Percentiles rank a stretch among this genome's conserved stretches.
Conservation (phyloP, 345 rosid genomes). For the Linum trigynum region DNA sequence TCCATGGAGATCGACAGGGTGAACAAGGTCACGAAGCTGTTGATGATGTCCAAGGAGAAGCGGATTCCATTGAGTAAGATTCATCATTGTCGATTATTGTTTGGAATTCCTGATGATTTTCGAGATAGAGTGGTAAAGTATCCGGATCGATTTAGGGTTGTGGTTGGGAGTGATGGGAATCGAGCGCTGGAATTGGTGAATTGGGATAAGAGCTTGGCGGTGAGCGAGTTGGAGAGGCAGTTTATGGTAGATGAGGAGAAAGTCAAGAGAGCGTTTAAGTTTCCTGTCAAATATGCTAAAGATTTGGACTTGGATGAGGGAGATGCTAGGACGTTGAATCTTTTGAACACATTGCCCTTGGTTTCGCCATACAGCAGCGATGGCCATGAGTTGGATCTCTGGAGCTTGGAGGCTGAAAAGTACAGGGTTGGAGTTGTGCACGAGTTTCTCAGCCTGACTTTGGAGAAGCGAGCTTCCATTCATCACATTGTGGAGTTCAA, state of each 20-base stretch:
- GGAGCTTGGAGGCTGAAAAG: no score
- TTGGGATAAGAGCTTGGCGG: no score
- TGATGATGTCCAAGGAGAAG: slow-evolving; percentile 61
- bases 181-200: no score
- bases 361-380: no score
- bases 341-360: no score
- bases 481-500: slow-evolving; percentile 88
- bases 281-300: slow-evolving; percentile 58
- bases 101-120: slow-evolving; percentile 90
- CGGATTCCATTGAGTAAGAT: slow-evolving; percentile 32
- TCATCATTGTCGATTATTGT: slow-evolving; percentile 58
- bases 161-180: no score
- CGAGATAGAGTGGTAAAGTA: slow-evolving; percentile 40
- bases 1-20: slow-evolving; percentile 58
- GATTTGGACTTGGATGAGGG: slow-evolving; percentile 51
- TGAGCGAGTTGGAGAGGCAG: no score
- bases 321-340: slow-evolving; percentile 16
- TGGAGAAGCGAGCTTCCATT: slow-evolving; percentile 80
- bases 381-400: no score
- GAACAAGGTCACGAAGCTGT: slow-evolving; percentile 44
- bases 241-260: no score
- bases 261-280: slow-evolving; percentile 44
- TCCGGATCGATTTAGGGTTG: no score
- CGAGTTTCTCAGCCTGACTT: slow-evolving; percentile 79
- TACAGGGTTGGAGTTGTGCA: slow-evolving; percentile 59